Percentiles rank a stretch among this genome's conserved stretches.
phyloP scores from a whole-genome alignment of 2,329 filamentous ascomycete genomes.

The Calonectria henricotiae region DNA sequence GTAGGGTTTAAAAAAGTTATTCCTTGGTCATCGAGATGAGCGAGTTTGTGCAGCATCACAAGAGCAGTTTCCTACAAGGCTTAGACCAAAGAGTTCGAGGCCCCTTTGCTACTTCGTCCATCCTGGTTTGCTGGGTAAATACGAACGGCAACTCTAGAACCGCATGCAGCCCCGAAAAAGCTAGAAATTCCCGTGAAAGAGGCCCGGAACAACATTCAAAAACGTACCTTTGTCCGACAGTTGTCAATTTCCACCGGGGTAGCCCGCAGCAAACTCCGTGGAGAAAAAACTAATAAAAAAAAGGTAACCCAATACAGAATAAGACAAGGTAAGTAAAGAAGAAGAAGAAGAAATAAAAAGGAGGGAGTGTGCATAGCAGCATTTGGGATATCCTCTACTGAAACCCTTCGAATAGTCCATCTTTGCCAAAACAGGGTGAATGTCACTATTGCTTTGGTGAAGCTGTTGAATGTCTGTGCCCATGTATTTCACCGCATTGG shows the following conservation, averaged over 20 bases:
- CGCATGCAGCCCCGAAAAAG: conserved; percentile 14
- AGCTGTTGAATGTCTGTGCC: conserved; percentile 15
- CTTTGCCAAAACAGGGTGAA: neutral
- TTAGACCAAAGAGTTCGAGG: neutral
- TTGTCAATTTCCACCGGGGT: neutral
- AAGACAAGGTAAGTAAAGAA: neutral
- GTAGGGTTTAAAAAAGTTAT: conserved; percentile 14
- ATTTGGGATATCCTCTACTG: neutral
- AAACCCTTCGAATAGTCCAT: conserved; percentile 4
- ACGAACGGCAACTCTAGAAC: conserved; percentile 18
- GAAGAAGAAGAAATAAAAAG: neutral
- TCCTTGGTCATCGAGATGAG: conserved; percentile 10
- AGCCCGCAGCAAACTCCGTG: neutral
- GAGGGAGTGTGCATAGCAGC: neutral
- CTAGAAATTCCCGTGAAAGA: conserved; percentile 2
- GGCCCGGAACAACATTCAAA: neutral
- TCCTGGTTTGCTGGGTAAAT: conserved; percentile 1
- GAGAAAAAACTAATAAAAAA: neutral
- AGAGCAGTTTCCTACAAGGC: conserved; percentile 2
- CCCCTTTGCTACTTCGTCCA: neutral
- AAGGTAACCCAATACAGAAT: too few relatives aligned
- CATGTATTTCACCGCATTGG: conserved; percentile 22
- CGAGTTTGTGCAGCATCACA: neutral
- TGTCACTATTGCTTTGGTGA: neutral
- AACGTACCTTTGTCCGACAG: neutral